phyloP scores from a whole-genome alignment of 2,329 filamentous ascomycete genomes.

The Fusarium sp. region DNA sequence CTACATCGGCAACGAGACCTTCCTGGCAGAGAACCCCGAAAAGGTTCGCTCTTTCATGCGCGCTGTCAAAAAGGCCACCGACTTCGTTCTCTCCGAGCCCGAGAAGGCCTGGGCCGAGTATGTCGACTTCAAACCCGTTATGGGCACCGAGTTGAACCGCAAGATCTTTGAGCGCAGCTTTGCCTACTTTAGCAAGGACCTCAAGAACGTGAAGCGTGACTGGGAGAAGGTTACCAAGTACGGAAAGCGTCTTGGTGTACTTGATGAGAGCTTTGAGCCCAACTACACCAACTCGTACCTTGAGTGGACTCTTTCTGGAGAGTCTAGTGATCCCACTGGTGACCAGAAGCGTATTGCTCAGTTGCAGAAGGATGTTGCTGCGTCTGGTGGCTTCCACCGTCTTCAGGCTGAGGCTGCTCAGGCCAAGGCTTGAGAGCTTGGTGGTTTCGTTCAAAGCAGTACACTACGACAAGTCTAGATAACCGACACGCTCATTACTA shows the following conservation, averaged over 20 bases:
- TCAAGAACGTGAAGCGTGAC: slow-evolving; percentile 80
- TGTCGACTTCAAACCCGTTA: slow-evolving; percentile 76
- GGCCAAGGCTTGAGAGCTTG: slow-evolving; percentile 28
- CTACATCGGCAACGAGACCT: slow-evolving; percentile 81
- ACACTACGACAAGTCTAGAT: slow-evolving; percentile 4
- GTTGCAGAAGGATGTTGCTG: slow-evolving; percentile 74
- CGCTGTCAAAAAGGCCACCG: slow-evolving; percentile 79
- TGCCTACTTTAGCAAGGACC: slow-evolving; percentile 78
- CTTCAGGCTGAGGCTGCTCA: slow-evolving; percentile 47
- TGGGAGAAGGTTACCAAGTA: slow-evolving; percentile 83
- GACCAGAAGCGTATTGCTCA: slow-evolving; percentile 80
- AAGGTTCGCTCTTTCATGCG: slow-evolving; percentile 75
- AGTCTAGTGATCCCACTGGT: slow-evolving; percentile 73
- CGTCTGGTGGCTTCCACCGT: slow-evolving; percentile 71
- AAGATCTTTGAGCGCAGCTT: slow-evolving; percentile 85
- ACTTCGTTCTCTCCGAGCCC: slow-evolving; percentile 74
- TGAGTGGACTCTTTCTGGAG: slow-evolving; percentile 71
- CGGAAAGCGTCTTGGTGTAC: slow-evolving; percentile 76
- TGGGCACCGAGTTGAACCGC: slow-evolving; percentile 74
- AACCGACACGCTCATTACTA: slow-evolving; percentile 24
- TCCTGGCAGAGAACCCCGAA: slow-evolving; percentile 73
- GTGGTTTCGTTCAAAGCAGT: background rate
- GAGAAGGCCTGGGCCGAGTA: slow-evolving; percentile 74
- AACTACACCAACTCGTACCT: slow-evolving; percentile 82
- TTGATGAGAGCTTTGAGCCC: slow-evolving; percentile 70